Evolutionary conservation across 495 filamentous ascomycete species (phyloP).

Genomic region (Penicillium macrosclerotiorum): DNA sequence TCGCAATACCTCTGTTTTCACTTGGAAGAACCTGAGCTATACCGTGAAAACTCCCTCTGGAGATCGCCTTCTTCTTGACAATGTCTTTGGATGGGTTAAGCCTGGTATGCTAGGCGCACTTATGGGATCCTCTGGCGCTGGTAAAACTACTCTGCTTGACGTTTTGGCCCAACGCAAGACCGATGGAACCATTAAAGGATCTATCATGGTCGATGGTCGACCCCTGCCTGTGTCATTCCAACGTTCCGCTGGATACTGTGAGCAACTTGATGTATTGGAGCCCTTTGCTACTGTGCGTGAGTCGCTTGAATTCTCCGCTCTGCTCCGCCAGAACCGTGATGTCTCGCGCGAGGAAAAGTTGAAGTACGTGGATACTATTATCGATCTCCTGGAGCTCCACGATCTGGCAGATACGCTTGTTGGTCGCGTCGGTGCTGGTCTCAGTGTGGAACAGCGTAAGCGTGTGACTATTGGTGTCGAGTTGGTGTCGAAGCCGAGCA

Average conservation of each 20-base stretch:
- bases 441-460: constrained; percentile 62
- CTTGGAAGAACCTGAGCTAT: constrained; percentile 61
- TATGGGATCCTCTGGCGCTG: constrained; percentile 64
- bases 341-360: constrained; percentile 55
- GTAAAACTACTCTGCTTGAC: constrained; percentile 61
- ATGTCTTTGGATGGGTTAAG: constrained; percentile 88
- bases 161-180: constrained; percentile 66
- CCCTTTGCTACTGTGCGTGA: constrained; percentile 61
- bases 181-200: constrained; percentile 82
- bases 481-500: constrained; percentile 61
- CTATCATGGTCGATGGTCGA: constrained; percentile 80
- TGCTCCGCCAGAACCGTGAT: constrained; percentile 53
- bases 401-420: constrained; percentile 55
- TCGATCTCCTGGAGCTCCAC: constrained; percentile 57
- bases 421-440: constrained; percentile 49
- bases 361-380: constrained; percentile 58
- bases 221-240: constrained; percentile 80
- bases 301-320: constrained; percentile 57
- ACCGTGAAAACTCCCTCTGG: constrained; percentile 43
- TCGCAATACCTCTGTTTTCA: constrained; percentile 55
- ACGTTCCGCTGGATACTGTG: constrained; percentile 59
- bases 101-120: constrained; percentile 77
- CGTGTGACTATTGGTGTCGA: constrained; percentile 68
- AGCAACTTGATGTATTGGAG: constrained; percentile 62
- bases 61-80: constrained; percentile 58